Evolutionary conservation across 805 yeast species (phyloP), one percentile per base, ranked within the genome.

Genomic region (Candida sakaeoensis): DNA sequence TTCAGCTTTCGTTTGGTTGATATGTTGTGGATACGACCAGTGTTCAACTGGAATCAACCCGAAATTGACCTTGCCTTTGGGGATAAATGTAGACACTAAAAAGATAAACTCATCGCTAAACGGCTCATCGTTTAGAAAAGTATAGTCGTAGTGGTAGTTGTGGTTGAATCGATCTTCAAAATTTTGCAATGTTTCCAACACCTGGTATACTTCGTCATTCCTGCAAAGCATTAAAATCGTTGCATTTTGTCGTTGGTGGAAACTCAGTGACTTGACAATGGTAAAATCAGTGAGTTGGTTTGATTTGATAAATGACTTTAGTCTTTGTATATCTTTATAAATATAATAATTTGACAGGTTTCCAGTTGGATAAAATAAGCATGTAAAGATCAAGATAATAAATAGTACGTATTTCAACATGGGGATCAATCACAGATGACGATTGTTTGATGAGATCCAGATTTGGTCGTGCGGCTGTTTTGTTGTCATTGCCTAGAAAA

Each of bases 141-240:
- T 81, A 87, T 89, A 85, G 57, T 85, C 93, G 53, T 85, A 85
- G 48, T 79, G 74, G 54, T 59, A 81, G 39, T 69, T 63, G 30
- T 53, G 25, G 59, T 85, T 85, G 65, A 83, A 85, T 27, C 90
- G 61, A 47, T 74, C 80, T 53, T 85, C 85, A 33, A 80, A 76
- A 41, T 72, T 71, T 47, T 77, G 73, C 37, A 85, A 75, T 3
- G 91, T 73, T 31, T 72, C 71, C 5, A 80, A 56, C 54, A 85
- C 66, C 10, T 61, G 63, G 53, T 70, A 75, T 3, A 85, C 60
- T 43, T 86, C 93, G 8, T 63, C 54, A 55, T 86, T 85, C 48
- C 89, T 71, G 31, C 86, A 87, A 25, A 86, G 64, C 2, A 87
- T 78, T 48, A 83, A 75, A 50, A 85, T 70, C 0, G 86, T 76